These are phyloP conservation scores for Macrolepiota dolichaula DNA, from an alignment of 768 basidiomycete species.

Conservation along the genomic window DNA sequence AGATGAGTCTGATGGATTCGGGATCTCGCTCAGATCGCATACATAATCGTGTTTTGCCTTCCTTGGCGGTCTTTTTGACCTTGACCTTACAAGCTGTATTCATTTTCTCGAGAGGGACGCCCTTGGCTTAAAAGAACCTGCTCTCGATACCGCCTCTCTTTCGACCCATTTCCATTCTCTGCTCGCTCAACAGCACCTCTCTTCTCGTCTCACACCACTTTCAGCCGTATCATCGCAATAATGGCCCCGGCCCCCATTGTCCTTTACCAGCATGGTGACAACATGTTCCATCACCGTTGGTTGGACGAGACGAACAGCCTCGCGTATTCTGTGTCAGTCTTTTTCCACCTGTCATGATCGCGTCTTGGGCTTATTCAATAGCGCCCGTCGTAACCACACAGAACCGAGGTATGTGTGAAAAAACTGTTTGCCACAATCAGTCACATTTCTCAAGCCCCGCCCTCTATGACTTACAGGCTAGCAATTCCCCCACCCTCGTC, in stretches of 20 bases:
- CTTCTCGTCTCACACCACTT: not conserved
- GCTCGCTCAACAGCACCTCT: not conserved
- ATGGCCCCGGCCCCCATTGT: slow-evolving; percentile 4
- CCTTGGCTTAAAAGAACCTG: slow-evolving; percentile 6
- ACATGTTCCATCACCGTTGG: slow-evolving; percentile 9
- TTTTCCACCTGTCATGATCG: not conserved
- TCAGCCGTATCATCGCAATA: slow-evolving; percentile 11
- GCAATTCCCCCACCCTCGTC: slow-evolving; percentile 15
- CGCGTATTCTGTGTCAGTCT: slow-evolving; percentile 10
- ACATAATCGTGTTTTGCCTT: slow-evolving; percentile 11
- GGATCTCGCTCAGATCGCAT: slow-evolving; percentile 11
- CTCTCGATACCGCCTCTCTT: not conserved
- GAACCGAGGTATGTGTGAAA: slow-evolving; percentile 9
- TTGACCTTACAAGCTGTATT: slow-evolving; percentile 7
- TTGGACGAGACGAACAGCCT: not conserved
- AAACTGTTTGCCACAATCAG: not conserved
- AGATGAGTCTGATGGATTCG: slow-evolving; percentile 13
- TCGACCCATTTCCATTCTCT: not conserved
- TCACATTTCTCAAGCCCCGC: not conserved
- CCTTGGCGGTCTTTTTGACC: slow-evolving; percentile 10
- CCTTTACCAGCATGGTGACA: slow-evolving; percentile 10
- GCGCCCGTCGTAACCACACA: not conserved
- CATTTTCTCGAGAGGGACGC: slow-evolving; percentile 8
- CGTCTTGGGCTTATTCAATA: not conserved
- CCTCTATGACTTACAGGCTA: not conserved